A percentile compares a stretch with the other conserved stretches of the same genome.
Conservation (phyloP, 202 grass and related monocot genomes). For the Zoysia matrella region DNA sequence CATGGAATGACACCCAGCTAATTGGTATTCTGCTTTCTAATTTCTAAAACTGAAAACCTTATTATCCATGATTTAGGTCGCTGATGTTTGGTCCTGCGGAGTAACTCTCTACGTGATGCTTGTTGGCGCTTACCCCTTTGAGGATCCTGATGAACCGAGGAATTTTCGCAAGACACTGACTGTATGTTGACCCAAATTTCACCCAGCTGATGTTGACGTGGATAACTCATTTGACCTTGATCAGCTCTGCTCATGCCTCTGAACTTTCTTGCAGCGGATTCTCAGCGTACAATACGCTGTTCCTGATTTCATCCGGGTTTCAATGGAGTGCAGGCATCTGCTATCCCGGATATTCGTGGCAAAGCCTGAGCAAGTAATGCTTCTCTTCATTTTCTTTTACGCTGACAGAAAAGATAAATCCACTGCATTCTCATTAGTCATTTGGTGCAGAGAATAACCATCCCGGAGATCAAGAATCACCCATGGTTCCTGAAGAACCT, state of each 20-base stretch:
- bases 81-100: conserved; percentile 97
- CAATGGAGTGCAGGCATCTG: conserved; percentile 90
- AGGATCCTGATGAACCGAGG: conserved; percentile 78
- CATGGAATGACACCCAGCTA: background rate
- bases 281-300: conserved; percentile 79
- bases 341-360: conserved; percentile 88
- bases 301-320: conserved; percentile 84
- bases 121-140: conserved; percentile 92
- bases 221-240: background rate
- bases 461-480: conserved; percentile 96
- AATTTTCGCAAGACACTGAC: conserved; percentile 92
- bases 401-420: background rate
- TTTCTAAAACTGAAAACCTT: background rate
- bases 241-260: background rate
- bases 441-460: conserved; percentile 77
- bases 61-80: conserved; percentile 56
- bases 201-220: background rate
- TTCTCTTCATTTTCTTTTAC: background rate
- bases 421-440: conserved; percentile 32
- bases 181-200: conserved; percentile 45
- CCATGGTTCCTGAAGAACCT: conserved; percentile 39
- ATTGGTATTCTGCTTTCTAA: background rate
- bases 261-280: conserved; percentile 72
- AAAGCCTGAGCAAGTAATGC: conserved; percentile 83
- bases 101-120: conserved; percentile 95